Evolutionary conservation across 176 grass and related monocot genomes (phyloP).

Genomic region (Zoysia japonica): DNA sequence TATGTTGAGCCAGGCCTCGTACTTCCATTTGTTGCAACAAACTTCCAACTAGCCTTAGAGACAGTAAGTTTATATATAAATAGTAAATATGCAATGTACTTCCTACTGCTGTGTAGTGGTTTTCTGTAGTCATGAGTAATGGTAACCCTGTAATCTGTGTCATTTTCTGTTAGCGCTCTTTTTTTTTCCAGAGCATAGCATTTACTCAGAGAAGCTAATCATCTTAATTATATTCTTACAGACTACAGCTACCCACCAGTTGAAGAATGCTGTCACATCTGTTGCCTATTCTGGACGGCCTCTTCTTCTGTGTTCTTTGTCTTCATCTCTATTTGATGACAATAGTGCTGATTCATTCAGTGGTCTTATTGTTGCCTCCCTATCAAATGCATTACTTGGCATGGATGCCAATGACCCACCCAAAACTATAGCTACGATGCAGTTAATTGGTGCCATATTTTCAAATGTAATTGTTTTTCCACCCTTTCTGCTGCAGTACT

Average conservation of each 20-base stretch:
- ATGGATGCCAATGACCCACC: constrained; percentile 99
- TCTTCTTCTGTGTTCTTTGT: constrained; percentile 66
- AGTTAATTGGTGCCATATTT: constrained; percentile 95
- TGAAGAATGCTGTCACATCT: constrained; percentile 92
- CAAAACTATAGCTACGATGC: constrained; percentile 93
- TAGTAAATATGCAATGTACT: constrained; percentile 20
- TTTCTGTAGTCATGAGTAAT: constrained; percentile 11
- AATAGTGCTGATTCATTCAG: constrained; percentile 43
- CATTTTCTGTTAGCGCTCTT: constrained; percentile 12
- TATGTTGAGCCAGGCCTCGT: constrained; percentile 87
- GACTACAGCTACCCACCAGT: constrained; percentile 95
- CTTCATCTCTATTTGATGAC: constrained; percentile 53
- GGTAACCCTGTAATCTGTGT: not conserved
- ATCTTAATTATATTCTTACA: constrained; percentile 42
- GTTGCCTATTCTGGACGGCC: constrained; percentile 88
- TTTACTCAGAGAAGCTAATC: constrained; percentile 29
- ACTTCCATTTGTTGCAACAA: constrained; percentile 82
- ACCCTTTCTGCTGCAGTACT: constrained; percentile 35
- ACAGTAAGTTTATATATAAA: constrained; percentile 63
- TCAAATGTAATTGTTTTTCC: constrained; percentile 68
- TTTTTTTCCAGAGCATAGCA: constrained; percentile 3
- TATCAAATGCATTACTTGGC: constrained; percentile 96
- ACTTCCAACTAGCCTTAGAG: constrained; percentile 87
- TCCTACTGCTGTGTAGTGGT: constrained; percentile 27
- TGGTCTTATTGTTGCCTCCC: constrained; percentile 71